A percentile compares a stretch with the other conserved stretches of the same genome.
Conservation (phyloP, 805 yeast species). For the Candida mattraensis region DNA sequence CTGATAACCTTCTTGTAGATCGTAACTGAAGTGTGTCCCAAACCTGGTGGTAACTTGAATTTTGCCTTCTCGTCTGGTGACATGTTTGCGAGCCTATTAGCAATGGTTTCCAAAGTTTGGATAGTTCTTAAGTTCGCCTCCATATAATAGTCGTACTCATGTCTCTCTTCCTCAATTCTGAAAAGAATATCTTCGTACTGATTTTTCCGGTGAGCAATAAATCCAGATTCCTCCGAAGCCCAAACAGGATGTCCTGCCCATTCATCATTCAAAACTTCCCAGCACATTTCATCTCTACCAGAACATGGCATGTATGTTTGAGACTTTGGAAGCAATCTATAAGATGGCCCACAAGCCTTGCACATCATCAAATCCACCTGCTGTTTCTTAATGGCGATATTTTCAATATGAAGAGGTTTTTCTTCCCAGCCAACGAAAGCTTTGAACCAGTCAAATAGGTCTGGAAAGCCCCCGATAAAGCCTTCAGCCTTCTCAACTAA, state of each 20-base stretch:
- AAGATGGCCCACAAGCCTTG: constrained; percentile 94
- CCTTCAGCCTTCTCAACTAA: constrained; percentile 82
- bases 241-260: constrained; percentile 99
- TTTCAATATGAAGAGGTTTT: constrained; percentile 82
- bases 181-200: constrained; percentile 96
- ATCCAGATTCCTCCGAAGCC: constrained; percentile 99
- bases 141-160: constrained; percentile 94
- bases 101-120: constrained; percentile 92
- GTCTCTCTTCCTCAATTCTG: constrained; percentile 96
- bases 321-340: constrained; percentile 86
- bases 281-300: constrained; percentile 98
- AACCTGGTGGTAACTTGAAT: constrained; percentile 87
- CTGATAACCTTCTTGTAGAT: constrained; percentile 92
- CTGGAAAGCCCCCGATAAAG: constrained; percentile 78
- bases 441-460: constrained; percentile 88
- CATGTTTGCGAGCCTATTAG: constrained; percentile 92
- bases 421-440: constrained; percentile 87
- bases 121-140: constrained; percentile 93
- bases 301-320: constrained; percentile 97
- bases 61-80: constrained; percentile 80
- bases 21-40: constrained; percentile 88
- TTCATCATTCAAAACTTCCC: constrained; percentile 97
- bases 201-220: constrained; percentile 97
- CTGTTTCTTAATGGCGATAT: constrained; percentile 84
- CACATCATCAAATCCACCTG: constrained; percentile 86